Percentiles rank a stretch among this genome's conserved stretches.
phyloP scores from a whole-genome alignment of 805 yeast genomes.

The Yamadazyma kitorensis region DNA sequence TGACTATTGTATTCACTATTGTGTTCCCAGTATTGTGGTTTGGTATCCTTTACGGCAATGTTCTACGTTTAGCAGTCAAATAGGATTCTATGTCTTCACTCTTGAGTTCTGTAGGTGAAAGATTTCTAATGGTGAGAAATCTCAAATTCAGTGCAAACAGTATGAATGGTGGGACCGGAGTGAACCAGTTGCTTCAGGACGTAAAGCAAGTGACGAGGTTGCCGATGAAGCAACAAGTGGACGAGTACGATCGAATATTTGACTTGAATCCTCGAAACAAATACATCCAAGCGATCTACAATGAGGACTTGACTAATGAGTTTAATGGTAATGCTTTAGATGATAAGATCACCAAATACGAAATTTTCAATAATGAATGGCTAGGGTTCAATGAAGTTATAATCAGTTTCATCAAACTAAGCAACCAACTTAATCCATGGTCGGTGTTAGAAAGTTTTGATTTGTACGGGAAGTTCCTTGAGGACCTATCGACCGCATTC shows the following conservation, averaged over 20 bases:
- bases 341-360: constrained; percentile 1
- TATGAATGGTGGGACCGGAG: too few species aligned
- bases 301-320: too few species aligned
- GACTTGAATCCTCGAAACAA: constrained; percentile 11
- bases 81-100: too few species aligned
- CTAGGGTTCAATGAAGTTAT: constrained; percentile 45
- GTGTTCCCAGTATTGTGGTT: too few species aligned
- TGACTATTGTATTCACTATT: too few species aligned
- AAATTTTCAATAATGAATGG: constrained; percentile 23
- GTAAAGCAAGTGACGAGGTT: constrained; percentile 2
- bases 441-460: constrained; percentile 53
- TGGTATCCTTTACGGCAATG: too few species aligned
- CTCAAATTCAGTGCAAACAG: not conserved
- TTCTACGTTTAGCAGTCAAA: too few species aligned
- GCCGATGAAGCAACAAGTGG: constrained; percentile 9
- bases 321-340: too few species aligned
- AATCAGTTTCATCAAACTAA: constrained; percentile 43
- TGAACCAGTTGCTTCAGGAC: constrained; percentile 13
- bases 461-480: constrained; percentile 45
- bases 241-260: constrained; percentile 11
- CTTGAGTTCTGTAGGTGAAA: too few species aligned
- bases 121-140: too few species aligned
- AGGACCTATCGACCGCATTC: constrained; percentile 48
- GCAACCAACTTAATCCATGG: constrained; percentile 54
- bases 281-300: constrained; percentile 5